These are phyloP conservation scores for Silene latifolia DNA, from an alignment of 148 eudicot species.

Conservation along the genomic window DNA sequence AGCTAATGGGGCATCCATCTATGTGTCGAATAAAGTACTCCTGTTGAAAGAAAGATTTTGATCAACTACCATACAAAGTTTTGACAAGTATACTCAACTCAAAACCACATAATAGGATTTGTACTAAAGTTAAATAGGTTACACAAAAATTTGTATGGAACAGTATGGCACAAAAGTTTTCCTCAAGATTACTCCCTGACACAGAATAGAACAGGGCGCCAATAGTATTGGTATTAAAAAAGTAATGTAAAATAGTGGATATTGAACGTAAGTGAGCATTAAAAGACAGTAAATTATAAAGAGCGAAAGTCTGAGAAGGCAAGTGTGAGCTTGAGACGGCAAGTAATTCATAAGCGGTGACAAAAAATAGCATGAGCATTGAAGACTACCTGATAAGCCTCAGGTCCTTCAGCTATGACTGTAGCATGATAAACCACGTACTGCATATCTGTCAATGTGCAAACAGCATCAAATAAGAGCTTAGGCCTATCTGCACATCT, in stretches of 20 bases:
- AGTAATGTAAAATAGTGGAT: no score
- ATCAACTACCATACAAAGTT: not conserved
- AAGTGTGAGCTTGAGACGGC: not conserved
- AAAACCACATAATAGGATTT: no score
- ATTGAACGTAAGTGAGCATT: no score
- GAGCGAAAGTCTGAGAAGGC: no score
- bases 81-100: not conserved
- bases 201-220: no score
- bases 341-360: not conserved
- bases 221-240: no score
- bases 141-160: no score
- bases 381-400: constrained; percentile 69
- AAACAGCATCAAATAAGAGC: constrained; percentile 76
- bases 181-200: no score
- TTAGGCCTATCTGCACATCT: constrained; percentile 74
- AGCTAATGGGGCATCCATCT: constrained; percentile 80
- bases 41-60: constrained; percentile 28
- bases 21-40: constrained; percentile 81
- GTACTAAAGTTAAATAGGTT: no score
- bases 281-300: no score
- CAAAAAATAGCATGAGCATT: not conserved
- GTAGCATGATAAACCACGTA: constrained; percentile 90
- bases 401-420: constrained; percentile 66
- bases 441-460: constrained; percentile 84
- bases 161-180: no score